These are phyloP conservation scores for Erigeron canadensis DNA, from an alignment of 129 eudicot species.

Conservation along the genomic window DNA sequence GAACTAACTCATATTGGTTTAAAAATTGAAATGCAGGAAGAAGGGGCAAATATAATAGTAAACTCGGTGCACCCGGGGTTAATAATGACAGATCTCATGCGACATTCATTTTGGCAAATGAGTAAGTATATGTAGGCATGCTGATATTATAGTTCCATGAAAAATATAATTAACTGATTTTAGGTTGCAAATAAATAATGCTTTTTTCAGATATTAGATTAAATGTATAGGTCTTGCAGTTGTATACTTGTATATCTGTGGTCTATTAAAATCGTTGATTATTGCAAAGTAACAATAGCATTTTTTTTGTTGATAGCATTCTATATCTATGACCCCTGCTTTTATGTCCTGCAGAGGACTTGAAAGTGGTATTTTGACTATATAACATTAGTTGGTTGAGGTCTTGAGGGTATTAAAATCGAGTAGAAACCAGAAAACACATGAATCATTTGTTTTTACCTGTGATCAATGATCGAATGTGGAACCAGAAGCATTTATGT, in stretches of 20 bases:
- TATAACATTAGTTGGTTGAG: neutral
- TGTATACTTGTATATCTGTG: too few species aligned
- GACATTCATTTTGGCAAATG: constrained; percentile 48
- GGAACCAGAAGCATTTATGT: neutral
- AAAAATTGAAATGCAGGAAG: constrained; percentile 44
- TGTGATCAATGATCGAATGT: neutral
- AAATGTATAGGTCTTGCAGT: too few species aligned
- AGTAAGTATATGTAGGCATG: constrained; percentile 50
- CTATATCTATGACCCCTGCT: too few species aligned
- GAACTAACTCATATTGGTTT: neutral
- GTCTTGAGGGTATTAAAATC: neutral
- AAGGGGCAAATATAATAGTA: constrained; percentile 80
- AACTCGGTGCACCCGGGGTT: constrained; percentile 97
- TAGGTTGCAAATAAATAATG: neutral
- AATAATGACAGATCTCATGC: constrained; percentile 84
- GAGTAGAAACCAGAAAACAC: neutral
- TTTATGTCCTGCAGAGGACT: too few species aligned
- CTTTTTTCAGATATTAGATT: too few species aligned
- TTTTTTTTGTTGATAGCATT: too few species aligned
- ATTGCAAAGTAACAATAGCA: too few species aligned
- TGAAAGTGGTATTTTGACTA: neutral
- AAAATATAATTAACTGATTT: neutral
- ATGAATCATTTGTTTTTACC: neutral
- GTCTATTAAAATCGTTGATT: too few species aligned
- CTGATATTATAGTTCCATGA: neutral